These are phyloP conservation scores for Mycena sanguinolenta DNA, from an alignment of 768 basidiomycete species.

Conservation along the genomic window DNA sequence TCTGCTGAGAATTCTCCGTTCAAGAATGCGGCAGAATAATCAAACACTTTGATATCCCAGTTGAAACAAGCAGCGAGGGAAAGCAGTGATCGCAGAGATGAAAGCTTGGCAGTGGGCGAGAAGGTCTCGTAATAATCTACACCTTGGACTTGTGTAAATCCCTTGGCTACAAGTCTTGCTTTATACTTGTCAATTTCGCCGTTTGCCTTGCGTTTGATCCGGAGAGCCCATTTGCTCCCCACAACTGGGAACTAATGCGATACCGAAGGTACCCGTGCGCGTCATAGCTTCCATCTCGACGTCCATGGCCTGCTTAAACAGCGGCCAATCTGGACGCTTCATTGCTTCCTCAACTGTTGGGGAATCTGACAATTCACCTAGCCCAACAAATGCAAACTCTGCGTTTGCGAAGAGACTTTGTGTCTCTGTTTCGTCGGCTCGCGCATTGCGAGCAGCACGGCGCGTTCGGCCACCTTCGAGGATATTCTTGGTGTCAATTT, in stretches of 20 bases:
- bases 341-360: slow-evolving; percentile 27
- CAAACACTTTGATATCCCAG: slow-evolving; percentile 37
- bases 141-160: slow-evolving; percentile 34
- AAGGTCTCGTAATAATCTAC: slow-evolving; percentile 44
- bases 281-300: slow-evolving; percentile 27
- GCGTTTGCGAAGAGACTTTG: not conserved
- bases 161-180: slow-evolving; percentile 26
- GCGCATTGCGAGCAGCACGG: slow-evolving; percentile 7
- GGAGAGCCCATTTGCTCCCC: slow-evolving; percentile 44
- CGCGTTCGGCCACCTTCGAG: slow-evolving; percentile 24
- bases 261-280: slow-evolving; percentile 17
- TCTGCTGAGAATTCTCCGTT: slow-evolving; percentile 25
- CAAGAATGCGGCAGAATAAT: slow-evolving; percentile 33
- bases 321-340: slow-evolving; percentile 18
- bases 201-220: slow-evolving; percentile 49
- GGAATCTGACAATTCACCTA: slow-evolving; percentile 12
- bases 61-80: slow-evolving; percentile 21
- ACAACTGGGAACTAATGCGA: slow-evolving; percentile 37
- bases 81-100: slow-evolving; percentile 12
- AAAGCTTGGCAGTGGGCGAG: slow-evolving; percentile 13
- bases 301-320: slow-evolving; percentile 17
- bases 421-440: not conserved
- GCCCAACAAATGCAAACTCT: slow-evolving; percentile 19
- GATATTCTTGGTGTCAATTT: slow-evolving; percentile 25
- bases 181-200: slow-evolving; percentile 50